Evolutionary conservation across 805 yeast genomes (phyloP), one percentile per base, ranked within the genome.

Genomic region (Pichia manshurica): DNA sequence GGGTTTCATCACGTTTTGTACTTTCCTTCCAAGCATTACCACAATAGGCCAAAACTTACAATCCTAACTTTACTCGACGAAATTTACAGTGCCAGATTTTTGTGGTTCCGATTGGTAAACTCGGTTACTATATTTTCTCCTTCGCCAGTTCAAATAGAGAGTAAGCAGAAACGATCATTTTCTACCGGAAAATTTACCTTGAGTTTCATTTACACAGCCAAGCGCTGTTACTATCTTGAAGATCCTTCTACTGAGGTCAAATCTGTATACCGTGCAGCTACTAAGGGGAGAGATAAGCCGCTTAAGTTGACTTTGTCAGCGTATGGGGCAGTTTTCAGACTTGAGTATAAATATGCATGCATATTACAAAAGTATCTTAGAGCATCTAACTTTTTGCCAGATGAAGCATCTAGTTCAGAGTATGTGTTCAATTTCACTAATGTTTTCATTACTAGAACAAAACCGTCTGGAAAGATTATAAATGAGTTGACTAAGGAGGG

Each of bases 11-110:
- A 42, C 23, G 32, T 33, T 4, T 34, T 42, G 12, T 13, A 34
- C 28, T 5, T 33, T 6, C 23, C 16, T n/a, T 23, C 5, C 4
- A 23, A 31, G 10, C 17, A 36, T 20, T 10, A 25, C 7, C 23
- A 21, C 5, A 10, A 21, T 6, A 19, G 19, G 10, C 15, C 9
- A 8, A 9, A 20, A 3, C 3, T 13, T 7, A 5, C 13, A 4
- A 22, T 23, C 4, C 5, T 39, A 13, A 39, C 19, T 12, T 13
- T 45, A 13, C 20, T 47, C 21, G 50, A 47, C 13, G 50, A 47
- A 34, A 43, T 47, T 5, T 47, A 39, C 28, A 42, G 37, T 32
- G 8, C 9, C 9, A 42, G 37, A 25, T 42, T 32, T 33, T 19
- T 23, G 8, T 47, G 50, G 50, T 36, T 40, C 9, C 17, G 16